These are phyloP conservation scores for Alisma plantagoaquatica DNA, from an alignment of 106 monocot species.

Conservation along the genomic window DNA sequence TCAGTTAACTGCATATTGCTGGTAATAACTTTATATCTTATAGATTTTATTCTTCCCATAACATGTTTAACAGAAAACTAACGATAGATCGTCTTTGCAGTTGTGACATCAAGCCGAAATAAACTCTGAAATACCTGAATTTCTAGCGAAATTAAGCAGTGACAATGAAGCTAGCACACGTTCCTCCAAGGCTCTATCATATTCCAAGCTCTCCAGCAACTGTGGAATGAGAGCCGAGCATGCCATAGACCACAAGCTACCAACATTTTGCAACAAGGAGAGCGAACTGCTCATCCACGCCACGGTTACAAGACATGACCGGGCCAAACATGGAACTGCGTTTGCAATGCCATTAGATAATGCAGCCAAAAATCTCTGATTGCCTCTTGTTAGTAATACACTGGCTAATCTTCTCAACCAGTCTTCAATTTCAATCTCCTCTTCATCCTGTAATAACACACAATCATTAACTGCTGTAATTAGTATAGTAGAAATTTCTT, in stretches of 20 bases:
- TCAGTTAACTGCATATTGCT: no score
- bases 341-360: conserved; percentile 60
- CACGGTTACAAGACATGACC: conserved; percentile 64
- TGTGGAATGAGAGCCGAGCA: conserved; percentile 48
- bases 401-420: conserved; percentile 48
- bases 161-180: conserved; percentile 64
- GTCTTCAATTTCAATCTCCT: conserved; percentile 43
- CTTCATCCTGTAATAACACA: conserved; percentile 31
- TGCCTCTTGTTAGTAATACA: conserved; percentile 45
- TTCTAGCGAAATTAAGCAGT: conserved; percentile 53
- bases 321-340: conserved; percentile 38
- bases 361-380: conserved; percentile 40
- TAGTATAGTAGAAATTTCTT: no score
- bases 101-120: no score
- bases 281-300: conserved; percentile 61
- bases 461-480: no score
- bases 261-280: conserved; percentile 17
- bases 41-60: no score
- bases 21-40: no score
- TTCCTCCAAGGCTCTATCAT: conserved; percentile 59
- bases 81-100: no score
- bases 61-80: no score
- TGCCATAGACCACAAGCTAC: conserved; percentile 23
- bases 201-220: conserved; percentile 54
- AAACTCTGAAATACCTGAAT: conserved; percentile 76